Evolutionary conservation across 2,329 filamentous ascomycete species (phyloP).

Genomic region (Sordariomycetes sp.): DNA sequence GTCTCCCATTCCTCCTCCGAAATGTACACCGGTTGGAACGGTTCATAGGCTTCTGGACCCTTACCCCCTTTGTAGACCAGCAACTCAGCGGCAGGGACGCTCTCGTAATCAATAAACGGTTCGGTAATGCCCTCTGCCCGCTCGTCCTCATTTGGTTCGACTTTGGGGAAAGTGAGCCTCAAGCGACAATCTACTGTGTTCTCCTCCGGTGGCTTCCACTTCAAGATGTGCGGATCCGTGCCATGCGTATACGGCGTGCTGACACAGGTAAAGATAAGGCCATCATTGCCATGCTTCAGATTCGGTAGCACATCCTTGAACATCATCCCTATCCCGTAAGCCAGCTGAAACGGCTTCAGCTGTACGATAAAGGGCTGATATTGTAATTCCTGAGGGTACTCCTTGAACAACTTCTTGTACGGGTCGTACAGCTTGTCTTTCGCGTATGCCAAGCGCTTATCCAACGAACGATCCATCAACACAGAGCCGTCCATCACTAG

Average conservation of each 20-base stretch:
- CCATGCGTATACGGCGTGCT: constrained; percentile 79
- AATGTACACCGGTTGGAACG: constrained; percentile 60
- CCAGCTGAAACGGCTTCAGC: constrained; percentile 82
- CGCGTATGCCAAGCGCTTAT: constrained; percentile 85
- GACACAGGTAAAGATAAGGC: constrained; percentile 94
- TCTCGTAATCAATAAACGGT: constrained; percentile 69
- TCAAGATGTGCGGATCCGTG: constrained; percentile 88
- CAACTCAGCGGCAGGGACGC: constrained; percentile 64
- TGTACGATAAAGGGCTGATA: constrained; percentile 74
- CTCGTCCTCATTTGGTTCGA: constrained; percentile 61
- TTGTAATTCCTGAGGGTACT: constrained; percentile 59
- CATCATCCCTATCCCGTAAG: constrained; percentile 86
- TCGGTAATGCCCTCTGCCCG: constrained; percentile 55
- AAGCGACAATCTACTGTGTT: constrained; percentile 93
- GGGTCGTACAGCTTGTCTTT: constrained; percentile 66
- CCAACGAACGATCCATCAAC: constrained; percentile 69
- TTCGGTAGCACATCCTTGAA: constrained; percentile 77
- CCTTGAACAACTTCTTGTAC: constrained; percentile 52
- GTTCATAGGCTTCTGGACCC: constrained; percentile 45
- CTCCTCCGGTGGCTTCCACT: constrained; percentile 94
- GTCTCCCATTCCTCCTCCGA: constrained; percentile 74
- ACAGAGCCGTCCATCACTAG: constrained; percentile 70
- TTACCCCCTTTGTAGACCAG: constrained; percentile 57
- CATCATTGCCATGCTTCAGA: constrained; percentile 89
- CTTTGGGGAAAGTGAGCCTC: constrained; percentile 62